Percentiles rank a stretch among this genome's conserved stretches.
These are phyloP conservation scores for Suillus subalutaceus DNA, from an alignment of 768 basidiomycete species.

Conservation along the genomic window DNA sequence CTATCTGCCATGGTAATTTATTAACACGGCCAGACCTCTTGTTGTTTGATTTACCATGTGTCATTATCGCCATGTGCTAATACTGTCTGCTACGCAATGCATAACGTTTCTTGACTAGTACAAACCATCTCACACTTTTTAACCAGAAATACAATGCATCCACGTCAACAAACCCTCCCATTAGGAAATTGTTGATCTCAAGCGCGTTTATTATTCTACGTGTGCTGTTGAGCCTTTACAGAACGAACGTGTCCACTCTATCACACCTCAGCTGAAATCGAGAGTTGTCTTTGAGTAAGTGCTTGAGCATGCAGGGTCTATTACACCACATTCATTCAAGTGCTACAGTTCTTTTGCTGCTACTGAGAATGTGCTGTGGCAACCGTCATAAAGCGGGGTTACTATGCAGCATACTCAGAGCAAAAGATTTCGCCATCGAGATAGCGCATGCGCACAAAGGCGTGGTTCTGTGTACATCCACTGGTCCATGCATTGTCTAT, in stretches of 20 bases:
- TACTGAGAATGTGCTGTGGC: not conserved
- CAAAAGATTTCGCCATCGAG: not conserved
- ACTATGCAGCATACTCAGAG: too few relatives aligned
- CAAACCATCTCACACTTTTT: not conserved
- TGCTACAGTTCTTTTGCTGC: not conserved
- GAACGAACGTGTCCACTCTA: too few relatives aligned
- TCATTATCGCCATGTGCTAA: not conserved
- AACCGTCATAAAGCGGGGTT: not conserved
- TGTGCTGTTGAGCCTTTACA: not conserved
- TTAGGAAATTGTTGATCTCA: slow-evolving; percentile 2
- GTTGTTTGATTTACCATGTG: slow-evolving; percentile 7
- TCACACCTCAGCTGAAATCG: not conserved
- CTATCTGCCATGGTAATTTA: slow-evolving; percentile 7
- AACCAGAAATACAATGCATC: not conserved
- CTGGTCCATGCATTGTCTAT: not conserved
- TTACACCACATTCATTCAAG: not conserved
- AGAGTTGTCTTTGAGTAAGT: not conserved
- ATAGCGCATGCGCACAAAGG: not conserved
- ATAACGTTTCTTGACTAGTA: not conserved
- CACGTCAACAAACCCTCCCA: not conserved
- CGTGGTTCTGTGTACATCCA: too few relatives aligned
- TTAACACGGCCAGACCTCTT: slow-evolving; percentile 3
- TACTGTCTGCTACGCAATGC: not conserved
- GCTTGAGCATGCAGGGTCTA: not conserved
- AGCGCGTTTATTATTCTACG: not conserved